Evolutionary conservation across 768 basidiomycete species (phyloP).

Genomic region (Kwoniella dejecticola): DNA sequence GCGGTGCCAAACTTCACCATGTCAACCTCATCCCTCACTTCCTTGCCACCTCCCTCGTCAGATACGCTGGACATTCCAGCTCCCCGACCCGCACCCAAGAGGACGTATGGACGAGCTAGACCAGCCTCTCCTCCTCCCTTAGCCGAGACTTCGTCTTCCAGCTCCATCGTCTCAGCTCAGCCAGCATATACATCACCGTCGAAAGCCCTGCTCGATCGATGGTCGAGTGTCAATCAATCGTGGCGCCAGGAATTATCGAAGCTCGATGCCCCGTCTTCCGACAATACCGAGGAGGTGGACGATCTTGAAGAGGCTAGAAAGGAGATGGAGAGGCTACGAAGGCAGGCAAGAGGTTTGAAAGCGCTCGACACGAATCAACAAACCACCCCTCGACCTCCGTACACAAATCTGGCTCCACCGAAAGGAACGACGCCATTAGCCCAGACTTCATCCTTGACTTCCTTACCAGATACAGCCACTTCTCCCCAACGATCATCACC

Average conservation of each 20-base stretch:
- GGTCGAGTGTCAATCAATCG: conserved; percentile 2
- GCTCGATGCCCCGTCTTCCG: conserved; percentile 15
- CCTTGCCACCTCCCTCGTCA: conserved; percentile 9
- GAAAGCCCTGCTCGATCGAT: conserved; percentile 20
- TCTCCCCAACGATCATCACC: conserved; percentile 18
- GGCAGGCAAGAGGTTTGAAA: conserved; percentile 21
- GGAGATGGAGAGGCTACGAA: conserved; percentile 27
- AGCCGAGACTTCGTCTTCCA: background rate
- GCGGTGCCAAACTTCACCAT: no score
- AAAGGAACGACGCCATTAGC: background rate
- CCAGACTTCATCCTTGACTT: conserved; percentile 11
- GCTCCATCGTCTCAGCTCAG: background rate
- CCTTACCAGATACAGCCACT: conserved; percentile 9
- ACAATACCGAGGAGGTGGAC: conserved; percentile 17
- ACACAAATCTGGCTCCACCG: background rate
- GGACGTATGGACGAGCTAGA: conserved; percentile 21
- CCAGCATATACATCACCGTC: conserved; percentile 9
- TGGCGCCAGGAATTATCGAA: conserved; percentile 19
- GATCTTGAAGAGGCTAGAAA: conserved; percentile 15
- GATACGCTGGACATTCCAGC: conserved; percentile 13
- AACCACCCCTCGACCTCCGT: background rate
- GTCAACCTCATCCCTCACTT: conserved; percentile 24
- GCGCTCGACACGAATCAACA: background rate
- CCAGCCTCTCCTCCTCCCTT: conserved; percentile 19
- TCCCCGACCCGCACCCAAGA: conserved; percentile 14